Base-by-base conservation (phyloP, 768 basidiomycete species). In the Sistotremastrum niveocremeum region DNA sequence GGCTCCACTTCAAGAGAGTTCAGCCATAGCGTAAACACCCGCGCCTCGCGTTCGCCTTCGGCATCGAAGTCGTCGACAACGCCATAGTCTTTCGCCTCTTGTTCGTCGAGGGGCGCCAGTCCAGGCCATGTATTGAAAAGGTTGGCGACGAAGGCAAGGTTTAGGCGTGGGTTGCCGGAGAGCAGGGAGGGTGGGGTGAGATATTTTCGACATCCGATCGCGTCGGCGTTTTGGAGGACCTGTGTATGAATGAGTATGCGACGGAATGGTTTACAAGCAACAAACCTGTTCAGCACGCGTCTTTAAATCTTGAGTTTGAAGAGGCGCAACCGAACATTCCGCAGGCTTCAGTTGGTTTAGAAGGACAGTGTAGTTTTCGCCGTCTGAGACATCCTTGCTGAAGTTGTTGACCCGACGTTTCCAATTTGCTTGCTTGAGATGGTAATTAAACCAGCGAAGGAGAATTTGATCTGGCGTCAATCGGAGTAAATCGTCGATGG, bases 381-480 rank as follows among this genome's bases (percentile, higher is more conserved):
- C 91, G 57, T 99, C 95, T 31, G 73, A 79, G n/a, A 98, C 91
- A 62, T 99, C 95, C 54, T 89, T 82, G 56, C 87, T 86, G 66
- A 99, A 98, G 71, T 98, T 99, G 65, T 85, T 82, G 34, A 99
- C 95, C 57, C 94, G 76, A 59, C 87, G 70, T 46, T 84, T 74
- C 84, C 89, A 94, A 2, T 84, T 84, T 29, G 94, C 95, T 6
- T 87, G 85, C 60, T 95, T 98, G 52, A 99, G 70, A 63, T 99
- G 95, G 61, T 84, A 99, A 63, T 99, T 98, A 69, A 99, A 98
- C 95, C 95, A 99, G 39, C 95, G 71, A n/a, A 99, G 63, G 20
- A 99, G 67, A 53, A 99, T 94, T 65, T 98, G 95, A 62, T 99
- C 95, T 3, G 93, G 93, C 3, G 94, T 95, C 56, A 99, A 64